Conservation (phyloP, 2,329 filamentous ascomycete species). For the Venturia nashicola region DNA sequence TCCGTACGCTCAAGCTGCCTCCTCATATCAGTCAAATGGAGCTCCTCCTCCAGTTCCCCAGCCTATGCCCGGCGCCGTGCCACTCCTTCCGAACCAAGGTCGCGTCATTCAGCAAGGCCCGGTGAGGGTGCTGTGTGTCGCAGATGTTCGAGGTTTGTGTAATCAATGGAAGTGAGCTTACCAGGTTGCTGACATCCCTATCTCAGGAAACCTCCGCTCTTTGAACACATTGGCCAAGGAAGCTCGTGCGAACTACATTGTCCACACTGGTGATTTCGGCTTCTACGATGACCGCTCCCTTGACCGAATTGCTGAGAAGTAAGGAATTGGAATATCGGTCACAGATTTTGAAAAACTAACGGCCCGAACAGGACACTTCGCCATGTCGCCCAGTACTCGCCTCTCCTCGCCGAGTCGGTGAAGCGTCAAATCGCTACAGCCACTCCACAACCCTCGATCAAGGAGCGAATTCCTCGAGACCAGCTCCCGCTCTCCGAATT, state of each 20-base stretch:
- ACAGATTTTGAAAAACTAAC: constrained; percentile 11
- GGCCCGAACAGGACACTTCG: constrained; percentile 65
- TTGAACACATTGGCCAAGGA: constrained; percentile 93
- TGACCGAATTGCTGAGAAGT: constrained; percentile 98
- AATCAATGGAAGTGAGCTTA: neutral
- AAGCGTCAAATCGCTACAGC: constrained; percentile 55
- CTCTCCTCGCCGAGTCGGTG: constrained; percentile 68
- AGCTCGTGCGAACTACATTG: constrained; percentile 90
- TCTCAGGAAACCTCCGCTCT: constrained; percentile 78
- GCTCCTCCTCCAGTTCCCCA: constrained; percentile 28
- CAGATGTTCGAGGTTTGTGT: constrained; percentile 37
- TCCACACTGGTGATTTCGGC: constrained; percentile 97
- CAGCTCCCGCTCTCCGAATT: constrained; percentile 90
- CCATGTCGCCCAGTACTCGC: constrained; percentile 97
- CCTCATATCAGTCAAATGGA: constrained; percentile 18
- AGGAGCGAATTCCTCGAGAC: constrained; percentile 67
- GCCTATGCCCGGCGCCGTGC: constrained; percentile 30
- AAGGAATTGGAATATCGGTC: constrained; percentile 16
- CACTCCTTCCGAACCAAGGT: constrained; percentile 40
- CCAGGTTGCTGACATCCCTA: neutral
- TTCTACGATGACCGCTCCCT: constrained; percentile 96
- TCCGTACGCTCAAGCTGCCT: constrained; percentile 33
- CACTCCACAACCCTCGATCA: constrained; percentile 59
- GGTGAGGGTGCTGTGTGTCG: constrained; percentile 37
- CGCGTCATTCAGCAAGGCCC: constrained; percentile 38